These are phyloP conservation scores for Podospora bellae-mahoneyi DNA, from an alignment of 495 filamentous ascomycete genomes.

Conservation along the genomic window DNA sequence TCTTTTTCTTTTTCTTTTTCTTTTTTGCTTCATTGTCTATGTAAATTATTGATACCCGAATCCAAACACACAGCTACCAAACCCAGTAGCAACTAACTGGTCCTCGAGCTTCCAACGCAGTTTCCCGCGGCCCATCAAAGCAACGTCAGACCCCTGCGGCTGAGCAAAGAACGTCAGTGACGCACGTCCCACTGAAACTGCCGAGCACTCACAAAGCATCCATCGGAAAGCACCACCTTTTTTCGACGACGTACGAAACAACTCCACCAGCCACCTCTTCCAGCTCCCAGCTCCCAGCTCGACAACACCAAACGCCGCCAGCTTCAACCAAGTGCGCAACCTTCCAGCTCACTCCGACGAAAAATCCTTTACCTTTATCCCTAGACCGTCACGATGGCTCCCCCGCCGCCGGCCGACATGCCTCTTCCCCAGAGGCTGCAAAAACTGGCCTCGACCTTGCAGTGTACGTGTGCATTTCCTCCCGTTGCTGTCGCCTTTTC, in stretches of 20 bases:
- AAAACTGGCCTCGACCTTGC: constrained; percentile 77
- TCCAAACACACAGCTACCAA: neutral
- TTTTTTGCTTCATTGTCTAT: neutral
- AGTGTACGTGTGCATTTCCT: constrained; percentile 58
- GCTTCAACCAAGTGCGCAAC: neutral
- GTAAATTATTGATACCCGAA: neutral
- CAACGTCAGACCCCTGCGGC: constrained; percentile 17
- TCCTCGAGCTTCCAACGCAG: neutral
- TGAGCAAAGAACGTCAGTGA: constrained; percentile 13
- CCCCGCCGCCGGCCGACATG: constrained; percentile 67
- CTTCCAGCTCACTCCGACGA: neutral
- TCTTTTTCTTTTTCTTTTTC: neutral
- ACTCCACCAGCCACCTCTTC: constrained; percentile 28
- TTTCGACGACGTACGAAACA: constrained; percentile 7
- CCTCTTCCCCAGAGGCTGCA: constrained; percentile 72
- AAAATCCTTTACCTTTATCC: neutral
- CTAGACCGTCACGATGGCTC: constrained; percentile 58
- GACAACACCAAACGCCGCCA: constrained; percentile 10
- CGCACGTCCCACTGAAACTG: constrained; percentile 34
- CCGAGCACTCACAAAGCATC: neutral
- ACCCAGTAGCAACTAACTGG: neutral
- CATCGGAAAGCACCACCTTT: constrained; percentile 21
- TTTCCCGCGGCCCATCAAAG: constrained; percentile 3
- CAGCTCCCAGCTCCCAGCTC: constrained; percentile 10
- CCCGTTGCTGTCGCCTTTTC: neutral